Percentiles rank a stretch among this genome's conserved stretches.
Evolutionary conservation across 1,284 basidiomycete species (phyloP).

Genomic region (Microstroma glucosiphilum): DNA sequence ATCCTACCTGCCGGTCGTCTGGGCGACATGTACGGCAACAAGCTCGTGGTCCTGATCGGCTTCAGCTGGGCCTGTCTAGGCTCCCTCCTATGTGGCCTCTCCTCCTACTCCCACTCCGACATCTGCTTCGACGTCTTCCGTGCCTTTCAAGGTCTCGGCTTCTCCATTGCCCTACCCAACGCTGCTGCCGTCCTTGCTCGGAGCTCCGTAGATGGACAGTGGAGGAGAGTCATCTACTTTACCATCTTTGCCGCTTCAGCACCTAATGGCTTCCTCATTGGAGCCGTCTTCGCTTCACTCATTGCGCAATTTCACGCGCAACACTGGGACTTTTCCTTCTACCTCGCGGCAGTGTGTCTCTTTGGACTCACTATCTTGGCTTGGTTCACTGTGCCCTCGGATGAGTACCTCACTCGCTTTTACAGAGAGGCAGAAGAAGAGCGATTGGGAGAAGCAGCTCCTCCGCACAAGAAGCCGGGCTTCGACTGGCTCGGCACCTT

Average conservation of each 20-base stretch:
- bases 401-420: conserved; percentile 20
- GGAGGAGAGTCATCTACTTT: conserved; percentile 19
- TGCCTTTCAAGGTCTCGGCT: conserved; percentile 32
- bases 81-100: conserved; percentile 26
- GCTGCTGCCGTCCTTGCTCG: conserved; percentile 31
- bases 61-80: conserved; percentile 21
- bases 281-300: conserved; percentile 24
- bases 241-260: conserved; percentile 30
- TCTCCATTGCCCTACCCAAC: conserved; percentile 32
- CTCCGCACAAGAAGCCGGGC: background rate
- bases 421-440: conserved; percentile 16
- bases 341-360: conserved; percentile 24
- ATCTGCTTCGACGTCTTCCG: conserved; percentile 37
- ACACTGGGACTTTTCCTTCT: conserved; percentile 34
- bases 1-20: conserved; percentile 33
- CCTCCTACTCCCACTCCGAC: conserved; percentile 22
- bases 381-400: conserved; percentile 22
- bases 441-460: background rate
- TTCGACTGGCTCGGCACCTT: conserved; percentile 27
- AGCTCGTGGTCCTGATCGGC: conserved; percentile 26
- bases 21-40: conserved; percentile 34
- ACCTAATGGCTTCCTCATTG: conserved; percentile 35
- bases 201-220: conserved; percentile 20
- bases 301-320: conserved; percentile 15
- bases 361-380: conserved; percentile 18